phyloP scores from a whole-genome alignment of 495 filamentous ascomycete genomes.

The Penicillium cataractarum region DNA sequence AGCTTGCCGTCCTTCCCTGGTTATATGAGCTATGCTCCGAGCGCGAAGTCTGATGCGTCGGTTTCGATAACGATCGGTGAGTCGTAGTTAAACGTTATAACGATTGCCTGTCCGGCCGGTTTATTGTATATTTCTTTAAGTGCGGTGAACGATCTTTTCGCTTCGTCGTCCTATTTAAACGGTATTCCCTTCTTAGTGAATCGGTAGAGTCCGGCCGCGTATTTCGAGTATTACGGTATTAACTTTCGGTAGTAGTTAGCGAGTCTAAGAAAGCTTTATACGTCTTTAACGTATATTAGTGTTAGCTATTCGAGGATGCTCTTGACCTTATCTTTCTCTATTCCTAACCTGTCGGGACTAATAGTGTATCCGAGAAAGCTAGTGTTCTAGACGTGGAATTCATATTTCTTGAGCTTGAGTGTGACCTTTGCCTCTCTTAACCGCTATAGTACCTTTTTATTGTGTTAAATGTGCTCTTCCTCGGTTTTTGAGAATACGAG shows the following conservation, averaged over 20 bases:
- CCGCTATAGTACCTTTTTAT: conserved; percentile 3
- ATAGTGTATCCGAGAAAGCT: conserved; percentile 8
- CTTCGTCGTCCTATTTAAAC: neutral
- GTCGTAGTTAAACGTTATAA: neutral
- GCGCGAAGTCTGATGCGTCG: neutral
- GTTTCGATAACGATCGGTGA: conserved; percentile 5
- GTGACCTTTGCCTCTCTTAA: conserved; percentile 12
- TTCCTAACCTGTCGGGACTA: neutral
- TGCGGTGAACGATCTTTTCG: neutral
- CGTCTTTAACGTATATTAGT: neutral
- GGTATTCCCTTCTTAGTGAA: conserved; percentile 6
- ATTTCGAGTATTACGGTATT: neutral
- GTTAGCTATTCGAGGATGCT: neutral
- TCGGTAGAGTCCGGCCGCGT: neutral
- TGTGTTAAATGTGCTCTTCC: neutral
- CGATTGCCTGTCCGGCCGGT: neutral
- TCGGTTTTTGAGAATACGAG: neutral
- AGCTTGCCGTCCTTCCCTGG: neutral
- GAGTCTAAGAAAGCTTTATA: neutral
- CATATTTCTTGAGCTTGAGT: conserved; percentile 21
- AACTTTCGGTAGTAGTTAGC: conserved; percentile 3
- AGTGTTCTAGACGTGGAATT: neutral
- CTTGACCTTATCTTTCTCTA: conserved; percentile 2
- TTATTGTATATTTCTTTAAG: conserved; percentile 8
- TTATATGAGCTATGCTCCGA: conserved; percentile 3